phyloP scores from a whole-genome alignment of 2,329 filamentous ascomycete genomes.

The Stenocarpella maydis region DNA sequence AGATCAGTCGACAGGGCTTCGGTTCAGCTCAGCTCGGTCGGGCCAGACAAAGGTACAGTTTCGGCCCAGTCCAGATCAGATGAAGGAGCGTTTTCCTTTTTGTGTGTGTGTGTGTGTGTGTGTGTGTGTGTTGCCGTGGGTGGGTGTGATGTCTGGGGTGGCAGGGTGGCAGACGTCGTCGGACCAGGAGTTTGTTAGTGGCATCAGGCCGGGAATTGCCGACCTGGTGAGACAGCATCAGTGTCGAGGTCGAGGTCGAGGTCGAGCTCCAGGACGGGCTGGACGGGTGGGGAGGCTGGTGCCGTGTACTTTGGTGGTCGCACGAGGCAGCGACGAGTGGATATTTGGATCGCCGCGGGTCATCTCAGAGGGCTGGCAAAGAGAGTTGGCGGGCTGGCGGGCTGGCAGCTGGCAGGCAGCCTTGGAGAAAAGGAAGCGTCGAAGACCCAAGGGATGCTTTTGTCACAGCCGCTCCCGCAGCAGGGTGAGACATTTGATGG shows the following conservation, averaged over 20 bases:
- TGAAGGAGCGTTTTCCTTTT: too few relatives aligned
- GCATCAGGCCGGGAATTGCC: constrained; percentile 19
- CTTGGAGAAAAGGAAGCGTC: constrained; percentile 2
- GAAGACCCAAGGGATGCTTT: constrained; percentile 1
- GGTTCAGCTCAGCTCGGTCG: not conserved
- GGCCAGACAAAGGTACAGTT: not conserved
- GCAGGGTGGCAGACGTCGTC: too few relatives aligned
- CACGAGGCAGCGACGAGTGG: constrained; percentile 5
- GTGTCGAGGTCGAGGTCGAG: constrained; percentile 15
- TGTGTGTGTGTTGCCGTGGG: too few relatives aligned
- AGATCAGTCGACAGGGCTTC: not conserved
- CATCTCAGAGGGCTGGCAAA: not conserved
- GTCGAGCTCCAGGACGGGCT: too few relatives aligned
- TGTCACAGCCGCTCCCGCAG: constrained; percentile 17
- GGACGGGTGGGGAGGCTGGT: not conserved
- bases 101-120: too few relatives aligned
- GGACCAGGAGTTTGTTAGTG: too few relatives aligned
- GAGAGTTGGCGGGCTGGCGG: not conserved
- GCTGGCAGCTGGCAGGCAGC: not conserved
- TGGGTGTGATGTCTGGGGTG: too few relatives aligned
- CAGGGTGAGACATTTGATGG: constrained; percentile 26
- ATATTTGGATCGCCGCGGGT: constrained; percentile 28
- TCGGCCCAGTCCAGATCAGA: not conserved
- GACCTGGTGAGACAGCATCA: constrained; percentile 10
- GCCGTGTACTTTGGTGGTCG: constrained; percentile 10